These are phyloP conservation scores for Biancaea sappan DNA, from an alignment of 306 rosid species.

Conservation along the genomic window DNA sequence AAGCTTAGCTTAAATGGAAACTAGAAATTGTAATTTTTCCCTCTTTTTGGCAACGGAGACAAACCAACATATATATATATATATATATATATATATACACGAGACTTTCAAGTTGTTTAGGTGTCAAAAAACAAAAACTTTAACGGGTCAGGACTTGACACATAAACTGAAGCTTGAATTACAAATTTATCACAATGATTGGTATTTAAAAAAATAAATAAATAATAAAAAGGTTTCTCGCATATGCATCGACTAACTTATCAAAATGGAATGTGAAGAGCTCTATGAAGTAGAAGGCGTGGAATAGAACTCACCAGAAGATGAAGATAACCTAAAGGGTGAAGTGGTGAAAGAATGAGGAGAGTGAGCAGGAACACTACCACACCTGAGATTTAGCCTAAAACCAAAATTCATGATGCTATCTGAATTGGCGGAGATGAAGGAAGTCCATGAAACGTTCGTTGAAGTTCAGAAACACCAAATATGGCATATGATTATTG, in stretches of 20 bases:
- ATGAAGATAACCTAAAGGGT: constrained; percentile 51
- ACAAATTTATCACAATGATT: background rate
- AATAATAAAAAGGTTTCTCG: too few species aligned
- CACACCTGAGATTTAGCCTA: constrained; percentile 55
- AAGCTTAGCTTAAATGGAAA: background rate
- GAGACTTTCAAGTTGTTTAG: background rate
- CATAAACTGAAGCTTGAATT: constrained; percentile 2
- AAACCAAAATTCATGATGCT: constrained; percentile 70
- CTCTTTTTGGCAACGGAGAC: constrained; percentile 2
- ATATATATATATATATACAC: background rate
- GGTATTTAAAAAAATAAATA: background rate
- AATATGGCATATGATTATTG: background rate
- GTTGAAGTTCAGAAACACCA: background rate
- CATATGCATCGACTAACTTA: background rate
- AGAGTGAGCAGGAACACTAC: constrained; percentile 46
- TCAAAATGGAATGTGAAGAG: background rate
- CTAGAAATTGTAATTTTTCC: background rate
- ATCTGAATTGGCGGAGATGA: constrained; percentile 29
- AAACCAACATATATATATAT: background rate
- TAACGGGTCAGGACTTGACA: background rate
- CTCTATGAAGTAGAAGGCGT: background rate
- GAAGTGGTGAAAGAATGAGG: constrained; percentile 49
- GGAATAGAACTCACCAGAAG: constrained; percentile 56
- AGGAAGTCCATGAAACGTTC: constrained; percentile 52
- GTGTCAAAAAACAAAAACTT: background rate